A percentile compares a stretch with the other conserved stretches of the same genome.
These are phyloP conservation scores for Aspergillus leporis DNA, from an alignment of 495 filamentous ascomycete species.

Conservation along the genomic window DNA sequence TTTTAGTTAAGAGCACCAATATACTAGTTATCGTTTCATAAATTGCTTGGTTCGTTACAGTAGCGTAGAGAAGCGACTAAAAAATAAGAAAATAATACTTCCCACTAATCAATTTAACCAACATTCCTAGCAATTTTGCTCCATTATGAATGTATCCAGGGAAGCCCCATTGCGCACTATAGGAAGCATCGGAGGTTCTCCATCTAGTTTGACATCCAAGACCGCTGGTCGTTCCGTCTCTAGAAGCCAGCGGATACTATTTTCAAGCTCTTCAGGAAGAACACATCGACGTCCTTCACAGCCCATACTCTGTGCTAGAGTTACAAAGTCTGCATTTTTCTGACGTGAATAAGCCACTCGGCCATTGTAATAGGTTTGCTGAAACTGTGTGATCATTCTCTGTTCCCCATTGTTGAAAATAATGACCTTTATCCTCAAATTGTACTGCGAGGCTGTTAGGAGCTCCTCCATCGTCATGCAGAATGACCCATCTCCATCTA, in stretches of 20 bases:
- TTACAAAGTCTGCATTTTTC: conserved; percentile 66
- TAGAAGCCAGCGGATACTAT: background rate
- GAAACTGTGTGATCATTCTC: conserved; percentile 95
- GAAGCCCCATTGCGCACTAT: background rate
- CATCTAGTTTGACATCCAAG: background rate
- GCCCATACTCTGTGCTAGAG: conserved; percentile 62
- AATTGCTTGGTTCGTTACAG: no score
- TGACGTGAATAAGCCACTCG: conserved; percentile 95
- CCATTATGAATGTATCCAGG: no score
- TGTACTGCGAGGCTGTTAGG: conserved; percentile 84
- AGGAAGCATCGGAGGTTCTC: background rate
- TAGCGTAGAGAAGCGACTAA: no score
- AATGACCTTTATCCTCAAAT: conserved; percentile 90
- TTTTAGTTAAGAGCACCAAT: no score
- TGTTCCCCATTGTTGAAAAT: conserved; percentile 96
- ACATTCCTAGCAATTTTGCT: no score
- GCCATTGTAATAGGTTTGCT: conserved; percentile 90
- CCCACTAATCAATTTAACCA: no score
- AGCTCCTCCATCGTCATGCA: conserved; percentile 95
- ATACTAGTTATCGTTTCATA: no score
- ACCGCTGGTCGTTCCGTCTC: background rate
- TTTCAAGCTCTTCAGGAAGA: background rate
- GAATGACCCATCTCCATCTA: conserved; percentile 95
- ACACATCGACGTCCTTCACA: background rate
- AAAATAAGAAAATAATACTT: no score